A percentile compares a stretch with the other conserved stretches of the same genome.
Conservation (phyloP, 2,329 filamentous ascomycete species). For the Aspergillus sergii region DNA sequence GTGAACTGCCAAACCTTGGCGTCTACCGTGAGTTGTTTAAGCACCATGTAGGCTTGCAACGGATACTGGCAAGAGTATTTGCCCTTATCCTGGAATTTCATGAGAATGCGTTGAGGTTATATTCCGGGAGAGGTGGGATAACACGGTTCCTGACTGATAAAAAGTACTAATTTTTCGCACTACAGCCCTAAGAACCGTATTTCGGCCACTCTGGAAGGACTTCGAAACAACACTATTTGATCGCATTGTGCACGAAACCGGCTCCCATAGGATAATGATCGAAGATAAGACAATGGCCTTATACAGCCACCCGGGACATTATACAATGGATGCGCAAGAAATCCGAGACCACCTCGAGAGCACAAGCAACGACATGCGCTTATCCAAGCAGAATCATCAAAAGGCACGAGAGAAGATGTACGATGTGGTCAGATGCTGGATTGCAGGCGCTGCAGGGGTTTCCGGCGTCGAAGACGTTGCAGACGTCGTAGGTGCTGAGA, state of each 20-base stretch:
- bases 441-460: neutral
- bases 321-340: neutral
- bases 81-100: neutral
- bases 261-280: neutral
- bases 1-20: neutral
- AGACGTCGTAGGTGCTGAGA: neutral
- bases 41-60: neutral
- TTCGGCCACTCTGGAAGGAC: neutral
- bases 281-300: neutral
- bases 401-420: neutral
- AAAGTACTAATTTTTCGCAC: neutral
- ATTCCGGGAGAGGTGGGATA: neutral
- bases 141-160: neutral
- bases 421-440: neutral
- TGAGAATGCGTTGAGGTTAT: neutral
- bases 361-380: neutral
- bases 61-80: neutral
- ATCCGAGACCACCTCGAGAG: neutral
- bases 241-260: neutral
- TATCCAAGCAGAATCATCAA: neutral
- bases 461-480: neutral
- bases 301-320: neutral
- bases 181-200: neutral
- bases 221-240: neutral
- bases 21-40: neutral